These are phyloP conservation scores for Lithospermum erythrorhizon DNA, from an alignment of 257 asterid genomes.

Conservation along the genomic window DNA sequence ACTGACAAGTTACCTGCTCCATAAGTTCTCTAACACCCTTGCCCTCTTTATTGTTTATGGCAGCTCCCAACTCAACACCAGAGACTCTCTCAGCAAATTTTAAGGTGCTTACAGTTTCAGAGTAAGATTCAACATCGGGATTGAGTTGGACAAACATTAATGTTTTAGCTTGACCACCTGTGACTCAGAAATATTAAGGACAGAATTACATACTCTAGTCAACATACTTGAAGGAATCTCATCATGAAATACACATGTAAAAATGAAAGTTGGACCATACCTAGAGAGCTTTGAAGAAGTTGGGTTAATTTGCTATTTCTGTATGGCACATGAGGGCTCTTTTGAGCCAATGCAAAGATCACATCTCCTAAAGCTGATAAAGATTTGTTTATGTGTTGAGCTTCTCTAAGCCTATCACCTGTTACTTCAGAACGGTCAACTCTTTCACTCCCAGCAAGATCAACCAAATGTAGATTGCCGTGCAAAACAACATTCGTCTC, in stretches of 20 bases:
- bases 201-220: constrained; percentile 1
- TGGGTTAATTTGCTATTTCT: too few species aligned
- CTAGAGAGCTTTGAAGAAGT: too few species aligned
- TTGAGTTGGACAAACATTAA: constrained; percentile 94
- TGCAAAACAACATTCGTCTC: too few species aligned
- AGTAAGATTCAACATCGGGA: constrained; percentile 86
- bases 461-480: too few species aligned
- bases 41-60: constrained; percentile 76
- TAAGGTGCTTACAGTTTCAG: constrained; percentile 82
- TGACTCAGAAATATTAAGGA: not conserved
- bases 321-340: too few species aligned
- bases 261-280: too few species aligned
- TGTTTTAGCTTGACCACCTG: constrained; percentile 97
- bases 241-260: not conserved
- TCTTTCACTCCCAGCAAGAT: too few species aligned
- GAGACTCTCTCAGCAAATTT: constrained; percentile 98
- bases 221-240: constrained; percentile 1
- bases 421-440: too few species aligned
- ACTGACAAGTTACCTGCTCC: constrained; percentile 62
- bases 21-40: constrained; percentile 81
- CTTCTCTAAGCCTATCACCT: too few species aligned
- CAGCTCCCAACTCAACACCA: constrained; percentile 97
- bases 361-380: too few species aligned
- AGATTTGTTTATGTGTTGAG: too few species aligned
- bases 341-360: too few species aligned